phyloP scores from a whole-genome alignment of 805 yeast species.

The Wickerhamiella azymoides region DNA sequence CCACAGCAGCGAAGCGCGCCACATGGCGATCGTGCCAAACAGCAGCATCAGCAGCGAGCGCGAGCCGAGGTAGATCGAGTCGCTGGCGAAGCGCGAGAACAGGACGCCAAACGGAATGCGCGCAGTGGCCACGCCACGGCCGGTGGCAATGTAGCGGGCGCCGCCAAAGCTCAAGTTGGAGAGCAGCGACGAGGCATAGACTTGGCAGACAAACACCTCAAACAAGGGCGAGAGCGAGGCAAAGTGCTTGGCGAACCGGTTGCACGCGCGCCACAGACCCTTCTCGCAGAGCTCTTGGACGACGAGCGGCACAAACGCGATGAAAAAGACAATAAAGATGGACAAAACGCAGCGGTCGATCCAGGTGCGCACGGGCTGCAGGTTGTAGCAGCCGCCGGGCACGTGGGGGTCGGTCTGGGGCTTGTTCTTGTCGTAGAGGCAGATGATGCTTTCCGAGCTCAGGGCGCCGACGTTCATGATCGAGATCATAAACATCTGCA shows the following conservation, averaged over 20 bases:
- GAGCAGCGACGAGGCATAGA: constrained; percentile 65
- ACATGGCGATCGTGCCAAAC: constrained; percentile 67
- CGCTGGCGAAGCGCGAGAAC: constrained; percentile 61
- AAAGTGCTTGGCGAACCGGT: constrained; percentile 62
- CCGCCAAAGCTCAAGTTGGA: constrained; percentile 80
- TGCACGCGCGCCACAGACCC: constrained; percentile 61
- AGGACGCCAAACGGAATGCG: constrained; percentile 58
- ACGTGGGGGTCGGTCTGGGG: constrained; percentile 60
- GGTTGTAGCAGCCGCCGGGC: constrained; percentile 77
- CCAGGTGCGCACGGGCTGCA: constrained; percentile 83
- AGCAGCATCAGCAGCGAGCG: constrained; percentile 53
- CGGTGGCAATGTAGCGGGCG: constrained; percentile 83
- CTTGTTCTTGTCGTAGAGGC: constrained; percentile 48
- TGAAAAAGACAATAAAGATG: constrained; percentile 83
- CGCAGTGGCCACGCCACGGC: constrained; percentile 84
- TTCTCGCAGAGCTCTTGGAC: constrained; percentile 81
- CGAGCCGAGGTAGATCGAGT: constrained; percentile 68
- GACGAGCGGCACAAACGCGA: constrained; percentile 75
- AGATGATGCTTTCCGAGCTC: constrained; percentile 53
- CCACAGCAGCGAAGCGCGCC: constrained; percentile 94
- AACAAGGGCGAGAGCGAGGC: constrained; percentile 76
- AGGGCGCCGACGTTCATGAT: constrained; percentile 69
- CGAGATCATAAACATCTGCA: constrained; percentile 74
- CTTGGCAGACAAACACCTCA: constrained; percentile 91
- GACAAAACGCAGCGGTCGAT: constrained; percentile 76